Evolutionary conservation across 306 rosid species (phyloP), one percentile per base, ranked within the genome.

Genomic region (Prunus salicina): DNA sequence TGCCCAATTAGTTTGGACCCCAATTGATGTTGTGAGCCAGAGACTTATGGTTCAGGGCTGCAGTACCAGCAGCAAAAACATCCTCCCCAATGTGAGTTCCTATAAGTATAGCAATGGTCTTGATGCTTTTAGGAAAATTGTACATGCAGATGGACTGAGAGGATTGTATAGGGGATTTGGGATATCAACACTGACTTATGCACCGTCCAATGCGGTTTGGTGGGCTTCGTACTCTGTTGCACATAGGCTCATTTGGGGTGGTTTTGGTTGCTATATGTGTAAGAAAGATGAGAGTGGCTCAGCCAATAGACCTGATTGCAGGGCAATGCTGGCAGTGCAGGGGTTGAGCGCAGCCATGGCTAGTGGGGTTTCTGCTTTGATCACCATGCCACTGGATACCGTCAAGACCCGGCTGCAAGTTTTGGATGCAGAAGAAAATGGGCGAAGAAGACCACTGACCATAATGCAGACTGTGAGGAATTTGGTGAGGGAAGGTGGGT

Each of bases 201-300:
- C 98, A 0, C 98, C 98, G 11, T 90, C 97, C 4, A 95, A 95
- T 89, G 98, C 97, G 6, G 96, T 95, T 72, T 95, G 98, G 98
- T 95, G 98, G 98, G 79, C 97, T 72, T 92, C 97, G 53, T 95
- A 95, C 81, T 92, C 97, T 14, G 88, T 95, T 75, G 92, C 86
- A 10, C 90, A 95, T 25, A 85, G 93, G 81, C 73, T 90, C 25
- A 88, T 95, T 8, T 90, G 96, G 97, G 76, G 91, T 76, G 82
- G 87, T 72, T 81, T 87, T 78, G 96, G 97, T 73, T 57, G 77
- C 75, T 73, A 86, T 63, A 74, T 78, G 87, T 80, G 88, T 27
- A 87, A 84, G 72, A 87, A 80, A 63, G 86, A 83, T 61, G 74
- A 80, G 69, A 74, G 69, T 63, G 80, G 66, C 68, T 71, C 73